phyloP scores from a whole-genome alignment of 768 basidiomycete genomes.

The Hygrocybe punicea region DNA sequence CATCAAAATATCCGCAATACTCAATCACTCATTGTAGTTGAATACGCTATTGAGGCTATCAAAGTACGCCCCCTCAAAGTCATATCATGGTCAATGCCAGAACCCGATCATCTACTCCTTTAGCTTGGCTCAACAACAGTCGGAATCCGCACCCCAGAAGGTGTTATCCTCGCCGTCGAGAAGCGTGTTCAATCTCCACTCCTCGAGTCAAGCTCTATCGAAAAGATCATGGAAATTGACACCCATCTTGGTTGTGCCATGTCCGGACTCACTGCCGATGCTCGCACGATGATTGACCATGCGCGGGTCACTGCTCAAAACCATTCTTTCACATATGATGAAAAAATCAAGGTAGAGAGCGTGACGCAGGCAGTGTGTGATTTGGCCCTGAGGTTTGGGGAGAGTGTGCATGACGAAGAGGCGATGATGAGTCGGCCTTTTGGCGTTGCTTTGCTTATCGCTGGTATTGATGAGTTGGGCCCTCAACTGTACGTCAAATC shows the following conservation, averaged over 20 bases:
- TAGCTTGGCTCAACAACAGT: slow-evolving; percentile 98
- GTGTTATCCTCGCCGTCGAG: slow-evolving; percentile 93
- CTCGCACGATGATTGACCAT: slow-evolving; percentile 99
- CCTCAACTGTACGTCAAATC: slow-evolving; percentile 82
- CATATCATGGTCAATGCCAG: background rate
- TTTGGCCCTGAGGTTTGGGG: slow-evolving; percentile 93
- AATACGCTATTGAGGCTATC: slow-evolving; percentile 99
- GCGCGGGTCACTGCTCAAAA: slow-evolving; percentile 95
- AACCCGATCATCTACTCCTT: slow-evolving; percentile 6
- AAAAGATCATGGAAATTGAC: slow-evolving; percentile 99
- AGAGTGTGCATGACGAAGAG: slow-evolving; percentile 98
- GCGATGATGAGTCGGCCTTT: slow-evolving; percentile 99
- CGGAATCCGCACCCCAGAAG: slow-evolving; percentile 86
- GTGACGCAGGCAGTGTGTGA: slow-evolving; percentile 98
- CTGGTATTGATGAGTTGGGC: slow-evolving; percentile 93
- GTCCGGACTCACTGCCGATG: slow-evolving; percentile 96
- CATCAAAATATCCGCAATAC: slow-evolving; percentile 4
- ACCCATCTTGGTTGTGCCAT: slow-evolving; percentile 94
- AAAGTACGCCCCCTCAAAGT: slow-evolving; percentile 54
- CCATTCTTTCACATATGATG: slow-evolving; percentile 96
- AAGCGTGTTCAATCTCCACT: slow-evolving; percentile 97
- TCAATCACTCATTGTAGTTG: slow-evolving; percentile 57
- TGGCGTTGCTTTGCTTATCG: slow-evolving; percentile 95
- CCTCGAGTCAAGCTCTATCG: slow-evolving; percentile 91
- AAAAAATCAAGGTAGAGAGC: slow-evolving; percentile 95